phyloP scores from a whole-genome alignment of 192 early-diverging fungal species.

The Backusella liffmaniae region DNA sequence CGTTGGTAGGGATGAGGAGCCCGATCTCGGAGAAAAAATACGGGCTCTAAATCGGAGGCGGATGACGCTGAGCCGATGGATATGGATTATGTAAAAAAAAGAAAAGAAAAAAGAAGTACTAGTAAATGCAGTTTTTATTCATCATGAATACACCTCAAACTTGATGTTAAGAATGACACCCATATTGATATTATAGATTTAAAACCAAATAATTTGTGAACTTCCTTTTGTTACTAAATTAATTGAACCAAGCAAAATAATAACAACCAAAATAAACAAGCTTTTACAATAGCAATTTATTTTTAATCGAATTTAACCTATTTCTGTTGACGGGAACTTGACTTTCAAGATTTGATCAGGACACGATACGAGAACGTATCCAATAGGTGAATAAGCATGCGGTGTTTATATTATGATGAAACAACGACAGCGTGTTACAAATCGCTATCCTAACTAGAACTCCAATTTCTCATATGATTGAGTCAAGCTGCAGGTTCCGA shows the following conservation, averaged over 20 bases:
- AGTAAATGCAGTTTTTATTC: neutral
- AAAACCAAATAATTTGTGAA: neutral
- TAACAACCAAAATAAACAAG: neutral
- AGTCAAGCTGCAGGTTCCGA: neutral
- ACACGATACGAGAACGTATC: constrained; percentile 1
- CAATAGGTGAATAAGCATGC: neutral
- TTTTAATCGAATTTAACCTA: constrained; percentile 1
- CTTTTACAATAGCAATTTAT: neutral
- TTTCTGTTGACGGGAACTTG: neutral
- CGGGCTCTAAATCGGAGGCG: constrained; percentile 3
- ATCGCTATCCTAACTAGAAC: neutral
- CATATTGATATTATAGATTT: neutral
- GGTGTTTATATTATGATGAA: neutral
- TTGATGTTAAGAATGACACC: neutral
- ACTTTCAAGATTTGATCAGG: neutral
- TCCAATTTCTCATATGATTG: neutral
- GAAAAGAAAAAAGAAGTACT: neutral
- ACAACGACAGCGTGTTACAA: constrained; percentile 5
- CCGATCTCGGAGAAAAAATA: constrained; percentile 4
- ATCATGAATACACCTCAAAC: neutral
- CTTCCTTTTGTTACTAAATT: neutral
- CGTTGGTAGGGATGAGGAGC: neutral
- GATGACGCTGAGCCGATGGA: constrained; percentile 1
- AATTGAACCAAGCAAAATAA: neutral
- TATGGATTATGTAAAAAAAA: neutral